Percentiles rank a stretch among this genome's conserved stretches.
These are phyloP conservation scores for Ananas comosus DNA, from an alignment of 176 grass and related monocot genomes.

Conservation along the genomic window DNA sequence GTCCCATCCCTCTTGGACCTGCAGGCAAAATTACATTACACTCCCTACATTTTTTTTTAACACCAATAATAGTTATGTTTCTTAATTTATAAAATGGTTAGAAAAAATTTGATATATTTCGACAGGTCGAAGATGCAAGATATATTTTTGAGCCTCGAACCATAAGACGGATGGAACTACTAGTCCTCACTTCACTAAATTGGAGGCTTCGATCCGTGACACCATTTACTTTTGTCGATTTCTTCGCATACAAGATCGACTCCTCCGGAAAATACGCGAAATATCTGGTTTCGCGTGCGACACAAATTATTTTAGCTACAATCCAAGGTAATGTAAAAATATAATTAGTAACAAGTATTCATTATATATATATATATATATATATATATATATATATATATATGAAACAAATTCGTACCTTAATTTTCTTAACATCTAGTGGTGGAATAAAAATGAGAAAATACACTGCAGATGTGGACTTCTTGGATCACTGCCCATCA, in stretches of 20 bases:
- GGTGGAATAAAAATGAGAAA: not conserved
- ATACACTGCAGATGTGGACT: slow-evolving; percentile 48
- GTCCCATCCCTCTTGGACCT: slow-evolving; percentile 79
- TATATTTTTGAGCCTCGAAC: slow-evolving; percentile 62
- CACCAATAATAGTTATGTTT: not conserved
- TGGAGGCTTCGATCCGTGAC: slow-evolving; percentile 90
- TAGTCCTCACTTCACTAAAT: slow-evolving; percentile 56
- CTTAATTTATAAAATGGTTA: not conserved
- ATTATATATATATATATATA: not conserved
- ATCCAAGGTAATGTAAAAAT: slow-evolving; percentile 39
- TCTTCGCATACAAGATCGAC: slow-evolving; percentile 79
- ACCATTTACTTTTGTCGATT: slow-evolving; percentile 82
- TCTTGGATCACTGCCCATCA: slow-evolving; percentile 67
- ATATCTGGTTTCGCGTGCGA: slow-evolving; percentile 44
- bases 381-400: not conserved
- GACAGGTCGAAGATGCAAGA: slow-evolving; percentile 52
- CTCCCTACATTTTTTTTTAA: not conserved
- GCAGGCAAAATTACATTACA: slow-evolving; percentile 43
- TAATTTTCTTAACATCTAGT: not conserved
- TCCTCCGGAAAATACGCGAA: slow-evolving; percentile 48
- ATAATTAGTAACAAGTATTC: too few species aligned
- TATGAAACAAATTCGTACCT: not conserved
- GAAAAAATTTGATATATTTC: slow-evolving; percentile 6
- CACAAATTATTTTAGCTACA: slow-evolving; percentile 50
- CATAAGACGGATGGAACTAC: slow-evolving; percentile 66